phyloP scores from a whole-genome alignment of 441 rosid species.

The Mallotus japonicus region DNA sequence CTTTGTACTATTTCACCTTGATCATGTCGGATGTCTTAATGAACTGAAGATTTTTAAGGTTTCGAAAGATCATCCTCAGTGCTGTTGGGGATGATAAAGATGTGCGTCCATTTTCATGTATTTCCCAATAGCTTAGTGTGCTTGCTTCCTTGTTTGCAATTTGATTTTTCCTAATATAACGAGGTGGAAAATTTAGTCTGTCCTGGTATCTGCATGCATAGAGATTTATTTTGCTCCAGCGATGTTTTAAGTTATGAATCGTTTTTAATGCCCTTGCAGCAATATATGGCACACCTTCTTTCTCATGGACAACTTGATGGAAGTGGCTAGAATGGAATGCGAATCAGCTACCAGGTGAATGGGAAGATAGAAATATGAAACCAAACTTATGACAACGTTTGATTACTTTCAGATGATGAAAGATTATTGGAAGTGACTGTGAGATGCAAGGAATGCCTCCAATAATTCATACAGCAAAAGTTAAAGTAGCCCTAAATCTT shows the following conservation, averaged over 20 bases:
- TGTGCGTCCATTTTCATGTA: not conserved
- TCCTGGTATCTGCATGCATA: not conserved
- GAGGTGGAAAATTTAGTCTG: not conserved
- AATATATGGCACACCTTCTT: conserved; percentile 85
- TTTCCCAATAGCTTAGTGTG: not conserved
- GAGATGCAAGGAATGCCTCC: not conserved
- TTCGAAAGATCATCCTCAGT: too few relatives aligned
- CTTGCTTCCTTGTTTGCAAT: conserved; percentile 4
- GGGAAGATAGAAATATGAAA: not conserved
- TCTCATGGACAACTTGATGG: conserved; percentile 84
- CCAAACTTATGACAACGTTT: not conserved
- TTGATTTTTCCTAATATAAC: not conserved
- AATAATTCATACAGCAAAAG: too few relatives aligned
- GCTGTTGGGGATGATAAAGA: too few relatives aligned
- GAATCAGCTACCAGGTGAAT: conserved; percentile 3
- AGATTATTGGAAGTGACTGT: not conserved
- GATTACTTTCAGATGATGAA: not conserved
- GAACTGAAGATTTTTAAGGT: too few relatives aligned
- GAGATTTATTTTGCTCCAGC: not conserved
- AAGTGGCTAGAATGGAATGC: conserved; percentile 44
- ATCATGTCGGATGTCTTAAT: not conserved
- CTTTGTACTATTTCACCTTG: not conserved
- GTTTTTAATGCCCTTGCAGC: conserved; percentile 49
- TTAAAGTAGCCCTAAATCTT: not conserved
- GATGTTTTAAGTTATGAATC: conserved; percentile 6